phyloP scores from a whole-genome alignment of 805 yeast genomes.

The Saccharomycopsis javanensis region DNA sequence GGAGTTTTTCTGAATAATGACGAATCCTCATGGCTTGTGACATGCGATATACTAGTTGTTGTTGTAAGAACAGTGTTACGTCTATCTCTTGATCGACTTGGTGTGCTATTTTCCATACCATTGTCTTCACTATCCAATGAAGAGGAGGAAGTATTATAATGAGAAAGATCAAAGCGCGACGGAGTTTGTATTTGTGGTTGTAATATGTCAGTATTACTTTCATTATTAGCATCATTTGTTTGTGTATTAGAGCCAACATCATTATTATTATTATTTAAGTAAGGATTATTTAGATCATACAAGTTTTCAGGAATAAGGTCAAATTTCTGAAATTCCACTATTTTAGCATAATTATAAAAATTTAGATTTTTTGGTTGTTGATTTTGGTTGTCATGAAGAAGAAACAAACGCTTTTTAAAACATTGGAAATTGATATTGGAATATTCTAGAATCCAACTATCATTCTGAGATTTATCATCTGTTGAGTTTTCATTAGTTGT shows the following conservation, averaged over 20 bases:
- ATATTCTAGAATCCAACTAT: slow-evolving; percentile 10
- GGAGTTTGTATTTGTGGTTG: neutral
- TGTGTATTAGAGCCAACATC: neutral
- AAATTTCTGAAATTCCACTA: slow-evolving; percentile 6
- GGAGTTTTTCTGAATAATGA: neutral
- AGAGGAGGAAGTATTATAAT: slow-evolving; percentile 2
- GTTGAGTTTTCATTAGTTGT: neutral
- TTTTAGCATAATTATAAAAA: slow-evolving; percentile 8
- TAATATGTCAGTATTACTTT: neutral
- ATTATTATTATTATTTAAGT: neutral
- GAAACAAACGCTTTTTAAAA: slow-evolving; percentile 8
- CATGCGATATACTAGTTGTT: neutral
- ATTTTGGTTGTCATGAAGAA: neutral
- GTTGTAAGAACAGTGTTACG: slow-evolving; percentile 13
- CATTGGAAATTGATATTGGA: slow-evolving; percentile 14
- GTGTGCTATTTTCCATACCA: neutral
- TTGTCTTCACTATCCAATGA: slow-evolving; percentile 1
- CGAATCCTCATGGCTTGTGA: neutral
- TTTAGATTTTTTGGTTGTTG: neutral
- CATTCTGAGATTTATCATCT: neutral
- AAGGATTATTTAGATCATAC: neutral
- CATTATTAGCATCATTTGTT: neutral
- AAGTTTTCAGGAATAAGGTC: neutral
- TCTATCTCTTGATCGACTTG: slow-evolving; percentile 5
- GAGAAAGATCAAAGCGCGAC: neutral